Conservation (phyloP, 2,329 filamentous ascomycete species). For the Fusarium sp. region DNA sequence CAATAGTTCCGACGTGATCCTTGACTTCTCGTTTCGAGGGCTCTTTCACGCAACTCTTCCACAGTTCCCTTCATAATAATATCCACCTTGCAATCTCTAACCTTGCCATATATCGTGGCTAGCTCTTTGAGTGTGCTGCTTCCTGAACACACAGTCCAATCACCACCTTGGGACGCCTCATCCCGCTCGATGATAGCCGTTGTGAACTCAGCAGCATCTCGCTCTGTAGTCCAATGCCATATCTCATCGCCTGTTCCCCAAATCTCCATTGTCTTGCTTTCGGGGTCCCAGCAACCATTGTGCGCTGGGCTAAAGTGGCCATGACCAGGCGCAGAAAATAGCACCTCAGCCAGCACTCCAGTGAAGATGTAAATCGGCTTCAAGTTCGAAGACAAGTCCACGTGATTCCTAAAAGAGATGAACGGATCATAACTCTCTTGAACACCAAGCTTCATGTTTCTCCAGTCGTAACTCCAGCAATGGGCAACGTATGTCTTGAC, state of each 20-base stretch:
- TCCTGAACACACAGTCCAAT: conserved; percentile 4
- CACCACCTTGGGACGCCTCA: not conserved
- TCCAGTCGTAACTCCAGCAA: conserved; percentile 49
- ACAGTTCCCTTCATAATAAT: not conserved
- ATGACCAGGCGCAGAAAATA: not conserved
- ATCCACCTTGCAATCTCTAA: not conserved
- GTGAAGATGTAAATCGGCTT: conserved; percentile 46
- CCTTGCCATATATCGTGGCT: not conserved
- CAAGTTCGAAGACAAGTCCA: conserved; percentile 40
- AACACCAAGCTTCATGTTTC: conserved; percentile 40
- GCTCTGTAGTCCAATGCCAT: not conserved
- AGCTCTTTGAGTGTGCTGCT: not conserved
- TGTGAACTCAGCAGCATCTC: not conserved
- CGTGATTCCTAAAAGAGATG: conserved; percentile 47
- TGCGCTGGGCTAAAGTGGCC: not conserved
- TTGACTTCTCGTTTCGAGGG: not conserved
- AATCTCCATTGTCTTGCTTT: not conserved
- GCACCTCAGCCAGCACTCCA: conserved; percentile 26
- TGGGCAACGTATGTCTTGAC: conserved; percentile 45
- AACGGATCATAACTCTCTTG: conserved; percentile 48
- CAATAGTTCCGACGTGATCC: not conserved
- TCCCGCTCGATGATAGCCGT: not conserved
- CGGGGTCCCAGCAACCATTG: not conserved
- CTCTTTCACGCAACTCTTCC: not conserved
- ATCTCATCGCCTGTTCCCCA: not conserved